These are phyloP conservation scores for Tetrapisispora iriomotensis DNA, from an alignment of 805 yeast genomes.

Conservation along the genomic window DNA sequence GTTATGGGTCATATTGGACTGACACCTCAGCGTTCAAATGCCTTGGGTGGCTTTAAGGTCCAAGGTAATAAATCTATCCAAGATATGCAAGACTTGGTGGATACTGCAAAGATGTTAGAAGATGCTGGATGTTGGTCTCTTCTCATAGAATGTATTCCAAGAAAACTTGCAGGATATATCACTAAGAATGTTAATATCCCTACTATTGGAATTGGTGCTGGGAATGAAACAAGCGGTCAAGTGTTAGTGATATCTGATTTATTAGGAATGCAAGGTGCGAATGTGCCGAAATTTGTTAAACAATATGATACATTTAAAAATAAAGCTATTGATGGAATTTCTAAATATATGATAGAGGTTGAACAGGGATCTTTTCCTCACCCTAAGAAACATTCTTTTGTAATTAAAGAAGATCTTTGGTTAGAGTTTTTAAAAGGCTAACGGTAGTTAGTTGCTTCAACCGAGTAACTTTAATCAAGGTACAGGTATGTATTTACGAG, in stretches of 20 bases:
- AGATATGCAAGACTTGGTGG: slow-evolving; percentile 46
- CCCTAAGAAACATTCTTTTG: slow-evolving; percentile 50
- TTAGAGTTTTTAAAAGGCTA: slow-evolving; percentile 10
- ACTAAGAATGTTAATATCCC: slow-evolving; percentile 58
- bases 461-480: background rate
- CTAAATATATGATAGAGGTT: slow-evolving; percentile 52
- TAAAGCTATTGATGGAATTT: slow-evolving; percentile 42
- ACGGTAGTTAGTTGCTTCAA: background rate
- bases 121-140: slow-evolving; percentile 67
- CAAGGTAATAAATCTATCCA: slow-evolving; percentile 56
- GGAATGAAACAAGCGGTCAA: slow-evolving; percentile 74
- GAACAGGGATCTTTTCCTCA: slow-evolving; percentile 48
- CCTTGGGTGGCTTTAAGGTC: slow-evolving; percentile 78
- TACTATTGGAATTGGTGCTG: slow-evolving; percentile 95
- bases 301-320: slow-evolving; percentile 46
- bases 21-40: slow-evolving; percentile 77
- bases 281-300: slow-evolving; percentile 66
- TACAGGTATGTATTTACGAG: background rate
- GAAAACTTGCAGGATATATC: slow-evolving; percentile 52
- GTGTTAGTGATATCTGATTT: slow-evolving; percentile 81
- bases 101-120: slow-evolving; percentile 63
- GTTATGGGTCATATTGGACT: slow-evolving; percentile 88
- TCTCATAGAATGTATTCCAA: slow-evolving; percentile 82
- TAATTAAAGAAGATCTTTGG: slow-evolving; percentile 55
- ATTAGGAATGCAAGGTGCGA: slow-evolving; percentile 59